A percentile compares a stretch with the other conserved stretches of the same genome.
Evolutionary conservation across 805 yeast genomes (phyloP).

Genomic region (Teunomyces pallodes): DNA sequence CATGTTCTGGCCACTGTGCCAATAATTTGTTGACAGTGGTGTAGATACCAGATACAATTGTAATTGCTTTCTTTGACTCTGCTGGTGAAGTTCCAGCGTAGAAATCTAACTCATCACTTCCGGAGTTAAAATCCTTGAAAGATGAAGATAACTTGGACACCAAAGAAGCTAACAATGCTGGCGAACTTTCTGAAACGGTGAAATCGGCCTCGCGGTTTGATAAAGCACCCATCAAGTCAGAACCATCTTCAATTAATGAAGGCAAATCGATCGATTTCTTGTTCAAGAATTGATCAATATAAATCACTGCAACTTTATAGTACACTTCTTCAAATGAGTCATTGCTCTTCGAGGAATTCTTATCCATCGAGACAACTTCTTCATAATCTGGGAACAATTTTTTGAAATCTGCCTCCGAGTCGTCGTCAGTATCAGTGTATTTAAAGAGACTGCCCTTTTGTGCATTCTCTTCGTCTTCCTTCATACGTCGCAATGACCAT

Average conservation of each 20-base stretch:
- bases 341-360: conserved; percentile 13
- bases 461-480: conserved; percentile 60
- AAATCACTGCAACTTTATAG: conserved; percentile 47
- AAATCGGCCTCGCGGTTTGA: conserved; percentile 10
- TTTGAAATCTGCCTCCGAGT: conserved; percentile 77
- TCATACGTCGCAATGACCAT: conserved; percentile 75
- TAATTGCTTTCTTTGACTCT: conserved; percentile 63
- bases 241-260: conserved; percentile 41
- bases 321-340: conserved; percentile 45
- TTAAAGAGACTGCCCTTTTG: conserved; percentile 63
- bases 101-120: conserved; percentile 41
- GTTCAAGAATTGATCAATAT: conserved; percentile 41
- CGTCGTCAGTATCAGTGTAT: conserved; percentile 59
- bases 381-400: conserved; percentile 87
- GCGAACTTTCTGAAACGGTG: conserved; percentile 12
- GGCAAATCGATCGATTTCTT: conserved; percentile 13
- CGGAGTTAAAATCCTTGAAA: conserved; percentile 15
- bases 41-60: conserved; percentile 33
- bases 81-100: conserved; percentile 59
- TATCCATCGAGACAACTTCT: conserved; percentile 46
- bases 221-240: conserved; percentile 15
- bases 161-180: conserved; percentile 21
- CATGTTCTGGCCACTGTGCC: conserved; percentile 91
- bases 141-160: conserved; percentile 18
- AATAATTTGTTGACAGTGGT: conserved; percentile 43